phyloP scores from a whole-genome alignment of 2,329 filamentous ascomycete species.

The Chaetomiaceae sp. region DNA sequence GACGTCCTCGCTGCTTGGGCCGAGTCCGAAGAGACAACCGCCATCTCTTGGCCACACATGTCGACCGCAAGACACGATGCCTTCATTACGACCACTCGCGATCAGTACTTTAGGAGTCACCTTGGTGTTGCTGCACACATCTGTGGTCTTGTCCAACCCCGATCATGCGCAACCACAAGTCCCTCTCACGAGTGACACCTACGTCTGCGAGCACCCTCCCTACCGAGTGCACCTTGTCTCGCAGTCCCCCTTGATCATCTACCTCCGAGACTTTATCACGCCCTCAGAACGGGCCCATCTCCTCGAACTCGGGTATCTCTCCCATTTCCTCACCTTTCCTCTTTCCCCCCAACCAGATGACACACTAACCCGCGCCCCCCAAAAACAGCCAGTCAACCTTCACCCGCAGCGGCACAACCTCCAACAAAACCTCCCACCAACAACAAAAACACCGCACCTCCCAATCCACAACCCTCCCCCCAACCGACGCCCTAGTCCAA shows the following conservation, averaged over 20 bases:
- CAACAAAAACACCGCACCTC: slow-evolving; percentile 35
- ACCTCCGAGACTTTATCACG: slow-evolving; percentile 44
- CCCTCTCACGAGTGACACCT: slow-evolving; percentile 5
- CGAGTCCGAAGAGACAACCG: no score
- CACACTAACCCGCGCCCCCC: background rate
- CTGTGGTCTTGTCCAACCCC: background rate
- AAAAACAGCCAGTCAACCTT: slow-evolving; percentile 38
- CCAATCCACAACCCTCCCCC: slow-evolving; percentile 41
- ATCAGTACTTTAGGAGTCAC: background rate
- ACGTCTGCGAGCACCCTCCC: slow-evolving; percentile 26
- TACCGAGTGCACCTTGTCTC: slow-evolving; percentile 43
- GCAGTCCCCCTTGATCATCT: slow-evolving; percentile 45
- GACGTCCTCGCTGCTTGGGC: no score
- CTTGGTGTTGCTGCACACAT: background rate
- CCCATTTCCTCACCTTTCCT: background rate
- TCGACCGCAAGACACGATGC: background rate
- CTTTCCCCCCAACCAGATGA: no score
- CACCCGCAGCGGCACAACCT: slow-evolving; percentile 38
- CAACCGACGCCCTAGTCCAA: slow-evolving; percentile 37
- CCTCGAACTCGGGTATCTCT: slow-evolving; percentile 8
- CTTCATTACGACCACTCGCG: background rate
- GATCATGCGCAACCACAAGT: background rate
- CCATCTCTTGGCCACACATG: no score
- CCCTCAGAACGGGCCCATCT: slow-evolving; percentile 39
- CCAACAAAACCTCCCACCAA: slow-evolving; percentile 29